Base-by-base conservation (phyloP, 2,329 filamentous ascomycete species). In the Fusarium floridanum region DNA sequence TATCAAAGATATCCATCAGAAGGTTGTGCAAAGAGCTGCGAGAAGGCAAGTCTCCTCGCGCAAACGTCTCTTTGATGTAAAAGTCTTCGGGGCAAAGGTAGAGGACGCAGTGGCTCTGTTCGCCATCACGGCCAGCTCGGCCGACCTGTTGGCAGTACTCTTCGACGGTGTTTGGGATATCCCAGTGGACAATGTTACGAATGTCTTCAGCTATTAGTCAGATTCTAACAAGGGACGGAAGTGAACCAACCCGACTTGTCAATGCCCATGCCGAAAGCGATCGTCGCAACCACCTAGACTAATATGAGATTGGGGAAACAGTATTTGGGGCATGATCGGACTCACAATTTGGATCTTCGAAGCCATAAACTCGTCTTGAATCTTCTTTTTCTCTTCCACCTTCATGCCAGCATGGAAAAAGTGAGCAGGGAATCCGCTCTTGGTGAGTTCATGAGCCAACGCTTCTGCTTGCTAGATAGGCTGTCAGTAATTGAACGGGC, bases 261-360 rank as follows among this genome's bases (percentile, higher is more conserved):
- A 20, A 90, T 89, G 0, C 89, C 89, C 88, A 90, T 90, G 1
- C 88, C 89, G 61, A 90, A 90, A 1, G 89, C 89, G 45, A 90
- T 90, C 0, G 88, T 90, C 4, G 88, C 88, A 20, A 78, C 76
- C n/a, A 78, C 76, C 76, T 77, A 4, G 1, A 4, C 2, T 1
- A 16, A n/a, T 4, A 27, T 77, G 4, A 78, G 66, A 14, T 10
- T 3, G 2, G 2, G 3, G 17, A 2, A 53, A 10, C 5, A 3
- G 12, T 0, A 3, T 17, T 0, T 1, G 9, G 6, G 8, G 16
- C 4, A 14, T 4, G 3, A 3, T 2, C 4, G 4, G n/a, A 14
- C 77, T 59, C 24, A 82, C 79, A 29, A 79, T 85, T n/a, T 83
- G 77, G 34, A 86, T 79, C 24, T 83, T 79, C 2, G 81, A 82